Conservation (phyloP, 192 early-diverging fungal species). For the Coemansia reversa region DNA sequence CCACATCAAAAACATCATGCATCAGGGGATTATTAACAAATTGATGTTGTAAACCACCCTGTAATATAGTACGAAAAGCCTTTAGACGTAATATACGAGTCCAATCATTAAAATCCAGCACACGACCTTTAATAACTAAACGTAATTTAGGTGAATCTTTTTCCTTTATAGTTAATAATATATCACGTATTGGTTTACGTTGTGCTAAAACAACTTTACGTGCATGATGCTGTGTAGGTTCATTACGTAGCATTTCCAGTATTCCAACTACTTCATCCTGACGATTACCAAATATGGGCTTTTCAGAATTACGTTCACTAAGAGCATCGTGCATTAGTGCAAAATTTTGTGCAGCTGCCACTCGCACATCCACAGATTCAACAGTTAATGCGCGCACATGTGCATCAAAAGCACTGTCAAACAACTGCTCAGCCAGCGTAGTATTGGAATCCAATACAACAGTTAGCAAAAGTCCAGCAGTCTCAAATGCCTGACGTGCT, state of each 20-base stretch:
- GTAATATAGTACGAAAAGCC: constrained; percentile 30
- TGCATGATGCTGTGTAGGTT: constrained; percentile 58
- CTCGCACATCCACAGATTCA: constrained; percentile 60
- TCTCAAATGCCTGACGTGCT: constrained; percentile 30
- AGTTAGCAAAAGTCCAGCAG: constrained; percentile 37
- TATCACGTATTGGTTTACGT: constrained; percentile 64
- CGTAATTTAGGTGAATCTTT: constrained; percentile 56
- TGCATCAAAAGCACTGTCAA: constrained; percentile 22
- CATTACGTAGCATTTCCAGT: constrained; percentile 57
- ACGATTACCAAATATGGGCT: constrained; percentile 54
- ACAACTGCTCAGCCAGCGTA: constrained; percentile 29
- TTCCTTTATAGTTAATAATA: constrained; percentile 61
- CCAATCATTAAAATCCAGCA: constrained; percentile 62
- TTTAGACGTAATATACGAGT: constrained; percentile 42
- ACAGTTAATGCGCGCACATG: constrained; percentile 61
- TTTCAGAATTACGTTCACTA: constrained; percentile 5
- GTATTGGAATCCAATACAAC: constrained; percentile 21
- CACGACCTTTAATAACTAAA: constrained; percentile 52
- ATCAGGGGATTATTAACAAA: constrained; percentile 52
- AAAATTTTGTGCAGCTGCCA: constrained; percentile 72
- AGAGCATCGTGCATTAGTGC: constrained; percentile 68
- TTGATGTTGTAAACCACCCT: constrained; percentile 46
- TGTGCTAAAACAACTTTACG: constrained; percentile 61
- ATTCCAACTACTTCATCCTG: constrained; percentile 61
- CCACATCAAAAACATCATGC: constrained; percentile 52